phyloP scores from a whole-genome alignment of 1,284 basidiomycete species.

The Puccinia triticina region DNA sequence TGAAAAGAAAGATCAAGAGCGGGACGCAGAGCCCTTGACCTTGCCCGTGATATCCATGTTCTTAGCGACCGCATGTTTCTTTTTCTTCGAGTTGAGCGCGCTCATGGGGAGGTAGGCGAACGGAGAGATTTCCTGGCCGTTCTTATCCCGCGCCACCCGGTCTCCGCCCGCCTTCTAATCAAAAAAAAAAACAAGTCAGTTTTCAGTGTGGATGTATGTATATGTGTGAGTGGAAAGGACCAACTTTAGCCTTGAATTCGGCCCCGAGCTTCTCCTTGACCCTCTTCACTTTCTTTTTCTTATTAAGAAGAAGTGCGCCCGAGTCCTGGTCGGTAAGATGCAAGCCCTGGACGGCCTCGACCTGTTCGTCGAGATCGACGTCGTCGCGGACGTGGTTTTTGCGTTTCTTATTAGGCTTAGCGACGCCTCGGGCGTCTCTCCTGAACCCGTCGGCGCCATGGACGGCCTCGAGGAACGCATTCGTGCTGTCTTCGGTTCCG shows the following conservation, averaged over 20 bases:
- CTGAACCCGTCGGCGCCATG: slow-evolving; percentile 85
- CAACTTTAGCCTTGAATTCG: slow-evolving; percentile 76
- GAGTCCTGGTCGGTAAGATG: slow-evolving; percentile 66
- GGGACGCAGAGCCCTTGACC: slow-evolving; percentile 20
- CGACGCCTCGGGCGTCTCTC: slow-evolving; percentile 76
- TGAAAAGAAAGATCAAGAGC: neutral
- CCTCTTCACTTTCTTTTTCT: slow-evolving; percentile 65
- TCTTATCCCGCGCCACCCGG: neutral
- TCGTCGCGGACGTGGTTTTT: slow-evolving; percentile 73
- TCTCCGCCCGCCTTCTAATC: slow-evolving; percentile 77
- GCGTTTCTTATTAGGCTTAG: slow-evolving; percentile 92
- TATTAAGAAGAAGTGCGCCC: slow-evolving; percentile 61
- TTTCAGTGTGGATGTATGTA: neutral
- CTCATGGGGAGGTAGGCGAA: slow-evolving; percentile 80
- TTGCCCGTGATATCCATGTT: slow-evolving; percentile 42
- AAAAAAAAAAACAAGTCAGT: slow-evolving; percentile 47
- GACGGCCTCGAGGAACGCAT: slow-evolving; percentile 79
- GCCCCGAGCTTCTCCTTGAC: slow-evolving; percentile 72
- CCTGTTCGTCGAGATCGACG: slow-evolving; percentile 58
- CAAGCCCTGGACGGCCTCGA: slow-evolving; percentile 61
- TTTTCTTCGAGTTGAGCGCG: slow-evolving; percentile 53
- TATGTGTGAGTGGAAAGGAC: slow-evolving; percentile 57
- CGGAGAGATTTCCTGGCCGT: slow-evolving; percentile 80
- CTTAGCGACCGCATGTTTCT: slow-evolving; percentile 30
- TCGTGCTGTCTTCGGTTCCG: slow-evolving; percentile 70